These are phyloP conservation scores for Mycena galopus DNA, from an alignment of 768 basidiomycete species.

Conservation along the genomic window DNA sequence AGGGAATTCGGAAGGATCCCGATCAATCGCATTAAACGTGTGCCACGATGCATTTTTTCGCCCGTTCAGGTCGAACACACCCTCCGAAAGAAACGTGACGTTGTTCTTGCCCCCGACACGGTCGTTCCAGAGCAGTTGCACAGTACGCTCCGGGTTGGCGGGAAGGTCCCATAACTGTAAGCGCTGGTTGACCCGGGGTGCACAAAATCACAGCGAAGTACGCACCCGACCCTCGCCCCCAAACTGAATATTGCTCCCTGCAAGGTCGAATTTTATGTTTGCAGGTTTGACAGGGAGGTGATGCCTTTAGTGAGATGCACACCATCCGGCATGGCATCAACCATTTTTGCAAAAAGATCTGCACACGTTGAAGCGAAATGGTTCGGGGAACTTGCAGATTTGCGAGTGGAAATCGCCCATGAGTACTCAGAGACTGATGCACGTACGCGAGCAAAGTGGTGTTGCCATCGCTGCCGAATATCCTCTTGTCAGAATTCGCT, in stretches of 20 bases:
- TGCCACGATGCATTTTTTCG: background rate
- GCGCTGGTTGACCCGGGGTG: no score
- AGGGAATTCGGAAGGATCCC: no score
- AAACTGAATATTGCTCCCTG: background rate
- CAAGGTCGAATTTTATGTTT: background rate
- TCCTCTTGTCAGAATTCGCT: background rate
- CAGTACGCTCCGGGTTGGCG: background rate
- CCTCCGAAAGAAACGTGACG: background rate
- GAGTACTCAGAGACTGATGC: background rate
- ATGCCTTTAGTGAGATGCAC: background rate
- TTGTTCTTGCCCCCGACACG: background rate
- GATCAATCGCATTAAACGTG: background rate
- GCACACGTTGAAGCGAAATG: background rate
- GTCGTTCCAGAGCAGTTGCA: background rate
- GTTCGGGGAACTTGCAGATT: background rate
- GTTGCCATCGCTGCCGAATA: background rate
- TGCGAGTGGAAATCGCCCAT: background rate
- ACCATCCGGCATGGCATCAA: background rate
- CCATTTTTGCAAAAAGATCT: background rate
- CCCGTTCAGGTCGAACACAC: background rate
- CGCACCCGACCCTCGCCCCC: background rate
- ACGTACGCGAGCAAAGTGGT: background rate
- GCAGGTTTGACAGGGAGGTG: background rate
- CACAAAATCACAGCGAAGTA: no score
- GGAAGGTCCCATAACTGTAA: background rate